Base-by-base conservation (phyloP, 768 basidiomycete genomes). In the Lentinula aciculospora region DNA sequence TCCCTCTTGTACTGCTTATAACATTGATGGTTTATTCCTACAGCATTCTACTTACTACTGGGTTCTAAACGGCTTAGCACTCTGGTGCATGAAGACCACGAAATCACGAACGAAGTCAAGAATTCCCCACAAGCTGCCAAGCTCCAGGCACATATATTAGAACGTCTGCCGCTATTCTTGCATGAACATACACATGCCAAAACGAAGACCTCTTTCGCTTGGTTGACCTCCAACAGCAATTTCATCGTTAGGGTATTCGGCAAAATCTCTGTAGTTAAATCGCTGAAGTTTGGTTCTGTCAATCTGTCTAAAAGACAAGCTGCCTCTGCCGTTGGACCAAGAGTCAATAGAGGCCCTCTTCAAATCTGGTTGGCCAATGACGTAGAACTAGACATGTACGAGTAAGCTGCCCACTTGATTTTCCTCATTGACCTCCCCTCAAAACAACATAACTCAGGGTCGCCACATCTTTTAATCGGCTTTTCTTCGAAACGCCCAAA, bases 131-230 rank as follows among this genome's bases (percentile, higher is more conserved):
- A 71, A 25, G 80, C 85, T 2, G 62, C 66, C 1, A 82, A 86
- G 9, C 79, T 78, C 9, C 82, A 83, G 2, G 63, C 75, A 2
- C 75, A 92, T 36, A 83, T 94, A 12, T 71, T 96, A 27, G 90
- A 98, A 70, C 76, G 95, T 31, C 73, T 97, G 19, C 92, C 95
- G 0, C 74, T 99, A 29, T 98, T 98, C 74, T 77, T 98, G 4
- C 88, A 96, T 53, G 96, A 98, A 64, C 89, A 94, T 56, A 83
- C 81, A 0, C 86, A 89, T 67, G 74, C 85, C 0, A 78, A 76
- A 21, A 82, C 84, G 0, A 75, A 74, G 36, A 79, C 91, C 8
- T 77, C 86, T 1, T 81, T 80, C 60, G 76, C 74, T 42, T 92
- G 89, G 89, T 71, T 92, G 28, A 83, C 78, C 19, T 73, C 77